Percentiles rank a stretch among this genome's conserved stretches.
These are phyloP conservation scores for Glaciozyma antarctica DNA, from an alignment of 768 basidiomycete species.

Conservation along the genomic window DNA sequence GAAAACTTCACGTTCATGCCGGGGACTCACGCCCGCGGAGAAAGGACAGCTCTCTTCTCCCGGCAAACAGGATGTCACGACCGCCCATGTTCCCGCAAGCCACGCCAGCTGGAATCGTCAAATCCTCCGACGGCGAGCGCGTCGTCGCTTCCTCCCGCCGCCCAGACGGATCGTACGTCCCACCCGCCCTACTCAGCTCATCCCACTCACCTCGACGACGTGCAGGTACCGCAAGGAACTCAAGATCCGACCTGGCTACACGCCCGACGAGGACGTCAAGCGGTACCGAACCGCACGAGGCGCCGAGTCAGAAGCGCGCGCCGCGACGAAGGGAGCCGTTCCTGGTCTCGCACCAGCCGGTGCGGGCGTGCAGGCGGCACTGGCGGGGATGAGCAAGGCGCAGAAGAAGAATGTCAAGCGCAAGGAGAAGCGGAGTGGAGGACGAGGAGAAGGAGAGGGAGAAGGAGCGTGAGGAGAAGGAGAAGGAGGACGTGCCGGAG, in stretches of 20 bases:
- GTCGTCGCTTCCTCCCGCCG: conserved; percentile 13
- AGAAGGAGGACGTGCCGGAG: conserved; percentile 2
- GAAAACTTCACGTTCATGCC: too few relatives aligned
- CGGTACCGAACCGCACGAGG: conserved; percentile 7
- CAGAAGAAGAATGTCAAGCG: conserved; percentile 12
- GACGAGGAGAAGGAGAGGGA: not conserved
- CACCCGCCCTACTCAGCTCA: not conserved
- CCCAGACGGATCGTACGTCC: conserved; percentile 21
- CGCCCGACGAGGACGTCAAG: conserved; percentile 19
- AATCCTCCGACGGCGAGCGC: conserved; percentile 7
- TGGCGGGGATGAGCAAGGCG: conserved; percentile 1
- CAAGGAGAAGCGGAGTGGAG: conserved; percentile 5
- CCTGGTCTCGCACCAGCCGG: not conserved
- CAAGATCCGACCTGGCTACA: conserved; percentile 27
- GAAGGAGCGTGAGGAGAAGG: not conserved
- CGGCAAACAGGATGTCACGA: conserved; percentile 1
- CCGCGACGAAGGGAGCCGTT: not conserved
- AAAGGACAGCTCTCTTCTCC: too few relatives aligned
- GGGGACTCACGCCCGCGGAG: too few relatives aligned
- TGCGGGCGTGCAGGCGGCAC: not conserved
- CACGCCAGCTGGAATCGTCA: conserved; percentile 6
- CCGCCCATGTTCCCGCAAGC: not conserved
- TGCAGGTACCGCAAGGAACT: conserved; percentile 17
- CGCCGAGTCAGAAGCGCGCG: conserved; percentile 5
- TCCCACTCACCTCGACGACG: not conserved